Base-by-base conservation (phyloP, 1,284 basidiomycete genomes). In the Ganoderma meredithae region DNA sequence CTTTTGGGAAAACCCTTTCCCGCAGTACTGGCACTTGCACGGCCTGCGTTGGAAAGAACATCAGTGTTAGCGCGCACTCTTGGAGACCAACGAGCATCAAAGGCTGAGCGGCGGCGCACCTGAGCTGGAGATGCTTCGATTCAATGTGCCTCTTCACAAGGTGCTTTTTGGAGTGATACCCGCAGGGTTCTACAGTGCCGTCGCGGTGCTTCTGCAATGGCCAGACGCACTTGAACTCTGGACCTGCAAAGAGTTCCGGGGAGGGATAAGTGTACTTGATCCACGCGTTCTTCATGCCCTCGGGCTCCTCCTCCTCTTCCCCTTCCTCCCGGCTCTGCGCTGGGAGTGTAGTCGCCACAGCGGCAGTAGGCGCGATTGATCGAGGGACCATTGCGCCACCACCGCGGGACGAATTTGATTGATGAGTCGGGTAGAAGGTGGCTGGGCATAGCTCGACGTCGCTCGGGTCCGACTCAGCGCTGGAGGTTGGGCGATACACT, bases 131-230 rank as follows among this genome's bases (percentile, higher is more conserved):
- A 75, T 91, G 90, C 36, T 84, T 86, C 15, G 86, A 86, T 76
- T 89, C 85, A 65, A 92, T 83, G 76, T 92, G 90, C 39, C 90
- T 83, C 75, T 90, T 90, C 68, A 91, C 86, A 44, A 90, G 81
- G 76, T 90, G 90, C 75, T 88, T 90, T 74, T 89, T 88, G 25
- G 84, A 83, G 33, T 75, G 78, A 72, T 90, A 91, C 19, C 80
- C 78, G 74, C 90, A 91, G 49, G 36, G 63, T 22, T 31, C 47
- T 17, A 22, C 61, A 2, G 53, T 56, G 6, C 69, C 72, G 22
- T 65, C 58, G 9, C 65, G 66, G 27, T 60, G 56, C 19, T 65
- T 65, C 36, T 71, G 36, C 36, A 39, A 63, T 22, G 44, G 66
- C 79, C 79, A 81, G 7, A 71, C 69, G 65, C 80, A 81, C 10